These are phyloP conservation scores for Dendrocalamus latiflorus DNA, from an alignment of 202 grass and related monocot species.

Conservation along the genomic window DNA sequence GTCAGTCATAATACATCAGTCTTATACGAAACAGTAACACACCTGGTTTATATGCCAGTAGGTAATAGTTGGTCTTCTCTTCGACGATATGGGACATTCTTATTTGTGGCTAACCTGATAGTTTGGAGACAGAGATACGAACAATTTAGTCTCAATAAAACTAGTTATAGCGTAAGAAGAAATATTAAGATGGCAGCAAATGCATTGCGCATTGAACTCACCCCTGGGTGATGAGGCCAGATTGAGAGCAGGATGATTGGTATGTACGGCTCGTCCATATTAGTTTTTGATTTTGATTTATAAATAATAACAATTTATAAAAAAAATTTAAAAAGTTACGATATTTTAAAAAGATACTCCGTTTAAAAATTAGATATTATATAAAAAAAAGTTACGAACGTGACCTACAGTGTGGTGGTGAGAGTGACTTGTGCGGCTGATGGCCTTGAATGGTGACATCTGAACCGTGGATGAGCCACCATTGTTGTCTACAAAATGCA, in stretches of 20 bases:
- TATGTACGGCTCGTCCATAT: not conserved
- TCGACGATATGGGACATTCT: not conserved
- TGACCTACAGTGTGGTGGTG: not conserved
- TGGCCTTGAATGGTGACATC: not conserved
- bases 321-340: no score
- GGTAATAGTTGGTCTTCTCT: not conserved
- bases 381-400: no score
- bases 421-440: slow-evolving; percentile 13
- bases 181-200: not conserved
- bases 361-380: no score
- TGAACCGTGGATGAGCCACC: not conserved
- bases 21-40: not conserved
- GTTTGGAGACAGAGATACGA: not conserved
- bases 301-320: no score
- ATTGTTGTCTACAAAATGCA: not conserved
- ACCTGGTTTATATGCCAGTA: not conserved
- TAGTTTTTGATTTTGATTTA: no score
- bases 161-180: not conserved
- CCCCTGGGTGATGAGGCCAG: not conserved
- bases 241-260: not conserved
- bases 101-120: not conserved
- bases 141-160: not conserved
- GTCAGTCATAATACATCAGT: not conserved
- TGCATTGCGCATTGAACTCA: not conserved
- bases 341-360: no score